Conservation (phyloP, 1,284 basidiomycete species). For the Ustilago nuda region DNA sequence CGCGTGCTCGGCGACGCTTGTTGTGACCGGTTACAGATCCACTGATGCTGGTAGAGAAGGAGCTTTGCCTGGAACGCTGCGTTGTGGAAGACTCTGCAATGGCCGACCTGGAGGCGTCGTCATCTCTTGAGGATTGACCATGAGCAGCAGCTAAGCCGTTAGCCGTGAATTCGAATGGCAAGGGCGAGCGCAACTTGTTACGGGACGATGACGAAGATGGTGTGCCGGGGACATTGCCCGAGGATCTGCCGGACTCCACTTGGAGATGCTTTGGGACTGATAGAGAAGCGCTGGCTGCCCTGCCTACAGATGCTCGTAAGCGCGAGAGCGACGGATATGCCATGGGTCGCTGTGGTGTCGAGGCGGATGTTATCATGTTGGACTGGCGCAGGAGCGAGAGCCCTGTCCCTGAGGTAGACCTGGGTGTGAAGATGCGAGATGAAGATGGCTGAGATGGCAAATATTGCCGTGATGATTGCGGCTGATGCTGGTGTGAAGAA, state of each 20-base stretch:
- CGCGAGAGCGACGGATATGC: conserved; percentile 48
- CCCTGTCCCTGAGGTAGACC: conserved; percentile 32
- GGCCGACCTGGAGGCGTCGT: conserved; percentile 22
- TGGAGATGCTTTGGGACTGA: conserved; percentile 35
- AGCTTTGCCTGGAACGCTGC: conserved; percentile 47
- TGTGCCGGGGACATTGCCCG: conserved; percentile 30
- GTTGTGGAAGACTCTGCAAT: conserved; percentile 29
- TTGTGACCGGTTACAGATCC: conserved; percentile 18
- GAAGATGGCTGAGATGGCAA: conserved; percentile 27
- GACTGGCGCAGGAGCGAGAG: conserved; percentile 29
- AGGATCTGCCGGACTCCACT: conserved; percentile 21
- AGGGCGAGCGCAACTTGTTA: conserved; percentile 38
- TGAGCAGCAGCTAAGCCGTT: conserved; percentile 21
- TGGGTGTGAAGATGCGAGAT: conserved; percentile 39
- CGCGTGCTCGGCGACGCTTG: conserved; percentile 31
- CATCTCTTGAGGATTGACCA: conserved; percentile 45
- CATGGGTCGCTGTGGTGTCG: conserved; percentile 37
- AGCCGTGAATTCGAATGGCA: conserved; percentile 38
- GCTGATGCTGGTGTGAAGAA: conserved; percentile 22
- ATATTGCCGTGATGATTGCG: conserved; percentile 16
- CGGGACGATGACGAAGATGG: conserved; percentile 47
- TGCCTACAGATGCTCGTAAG: conserved; percentile 39
- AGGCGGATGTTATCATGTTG: conserved; percentile 21
- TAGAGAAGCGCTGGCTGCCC: conserved; percentile 21
- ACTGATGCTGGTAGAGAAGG: conserved; percentile 52